Evolutionary conservation across 75 land plant genomes (phyloP).

Genomic region (Chamaecyparis obtusa): DNA sequence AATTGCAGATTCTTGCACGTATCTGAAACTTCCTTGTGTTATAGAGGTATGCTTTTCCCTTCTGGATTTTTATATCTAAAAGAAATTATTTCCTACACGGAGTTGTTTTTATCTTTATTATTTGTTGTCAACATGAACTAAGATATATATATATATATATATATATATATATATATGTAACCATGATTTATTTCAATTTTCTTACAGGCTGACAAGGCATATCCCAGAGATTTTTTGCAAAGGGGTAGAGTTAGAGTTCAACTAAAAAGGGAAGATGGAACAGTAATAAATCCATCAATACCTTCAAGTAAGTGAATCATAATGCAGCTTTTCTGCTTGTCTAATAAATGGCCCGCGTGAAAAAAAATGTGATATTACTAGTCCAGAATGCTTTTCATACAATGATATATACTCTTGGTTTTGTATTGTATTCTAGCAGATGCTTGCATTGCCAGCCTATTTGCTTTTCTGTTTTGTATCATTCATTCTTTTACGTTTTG

Average conservation of each 20-base stretch:
- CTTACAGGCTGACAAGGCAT: slow-evolving; percentile 75
- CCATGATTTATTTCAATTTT: not conserved
- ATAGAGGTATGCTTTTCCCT: slow-evolving; percentile 54
- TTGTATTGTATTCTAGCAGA: not conserved
- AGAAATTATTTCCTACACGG: not conserved
- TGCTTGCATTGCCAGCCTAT: not conserved
- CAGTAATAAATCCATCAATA: slow-evolving; percentile 61
- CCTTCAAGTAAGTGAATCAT: slow-evolving; percentile 56
- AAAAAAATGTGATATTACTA: not conserved
- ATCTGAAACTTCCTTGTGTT: slow-evolving; percentile 56
- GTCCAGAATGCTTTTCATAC: not conserved
- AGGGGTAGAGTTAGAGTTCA: slow-evolving; percentile 73
- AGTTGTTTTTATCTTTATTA: not conserved
- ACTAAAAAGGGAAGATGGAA: slow-evolving; percentile 77
- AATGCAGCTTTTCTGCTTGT: not conserved
- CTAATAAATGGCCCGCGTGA: not conserved
- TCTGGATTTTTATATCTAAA: not conserved
- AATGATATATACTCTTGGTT: not conserved
- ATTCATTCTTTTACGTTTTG: not conserved
- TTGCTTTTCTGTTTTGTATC: not conserved
- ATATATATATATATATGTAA: too few species aligned
- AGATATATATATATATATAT: too few species aligned
- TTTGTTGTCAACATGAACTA: not conserved
- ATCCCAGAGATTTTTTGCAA: slow-evolving; percentile 92
- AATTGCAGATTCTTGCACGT: slow-evolving; percentile 72